Evolutionary conservation across 768 basidiomycete genomes (phyloP).

Genomic region (Imleria badia): DNA sequence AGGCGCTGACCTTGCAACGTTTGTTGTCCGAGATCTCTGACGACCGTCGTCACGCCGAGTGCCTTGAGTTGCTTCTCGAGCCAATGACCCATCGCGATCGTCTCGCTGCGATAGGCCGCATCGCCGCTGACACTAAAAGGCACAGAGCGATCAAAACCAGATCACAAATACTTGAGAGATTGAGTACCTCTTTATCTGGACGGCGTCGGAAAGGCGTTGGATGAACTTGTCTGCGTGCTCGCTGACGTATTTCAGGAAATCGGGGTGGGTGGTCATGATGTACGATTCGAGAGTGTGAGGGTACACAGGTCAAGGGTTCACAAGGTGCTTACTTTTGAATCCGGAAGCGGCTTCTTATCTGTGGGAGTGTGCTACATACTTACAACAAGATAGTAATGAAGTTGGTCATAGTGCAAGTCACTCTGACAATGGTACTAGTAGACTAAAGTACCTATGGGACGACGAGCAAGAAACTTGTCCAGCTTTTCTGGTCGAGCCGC

Average conservation of each 20-base stretch:
- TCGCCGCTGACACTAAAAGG: constrained; percentile 64
- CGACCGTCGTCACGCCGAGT: constrained; percentile 77
- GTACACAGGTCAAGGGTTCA: too few species aligned
- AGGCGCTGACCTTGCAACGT: constrained; percentile 68
- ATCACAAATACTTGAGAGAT: not conserved
- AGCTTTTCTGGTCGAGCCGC: too few species aligned
- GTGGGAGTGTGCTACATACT: too few species aligned
- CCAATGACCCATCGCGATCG: constrained; percentile 85
- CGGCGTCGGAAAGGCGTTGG: constrained; percentile 73
- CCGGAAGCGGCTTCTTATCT: too few species aligned
- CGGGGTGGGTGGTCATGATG: constrained; percentile 35
- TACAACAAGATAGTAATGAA: too few species aligned
- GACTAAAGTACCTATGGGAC: too few species aligned
- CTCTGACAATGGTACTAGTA: too few species aligned
- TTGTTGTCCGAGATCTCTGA: constrained; percentile 77
- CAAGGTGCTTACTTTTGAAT: too few species aligned
- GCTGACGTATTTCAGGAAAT: constrained; percentile 57
- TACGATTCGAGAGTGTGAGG: too few species aligned
- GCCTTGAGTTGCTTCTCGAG: constrained; percentile 68
- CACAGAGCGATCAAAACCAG: not conserved
- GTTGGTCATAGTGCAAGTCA: too few species aligned
- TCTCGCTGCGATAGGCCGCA: constrained; percentile 67
- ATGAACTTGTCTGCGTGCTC: constrained; percentile 73
- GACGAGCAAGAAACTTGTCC: too few species aligned
- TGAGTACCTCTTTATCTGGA: constrained; percentile 73